These are phyloP conservation scores for Ammopiptanthus mongolicus DNA, from an alignment of 306 rosid species.

Conservation along the genomic window DNA sequence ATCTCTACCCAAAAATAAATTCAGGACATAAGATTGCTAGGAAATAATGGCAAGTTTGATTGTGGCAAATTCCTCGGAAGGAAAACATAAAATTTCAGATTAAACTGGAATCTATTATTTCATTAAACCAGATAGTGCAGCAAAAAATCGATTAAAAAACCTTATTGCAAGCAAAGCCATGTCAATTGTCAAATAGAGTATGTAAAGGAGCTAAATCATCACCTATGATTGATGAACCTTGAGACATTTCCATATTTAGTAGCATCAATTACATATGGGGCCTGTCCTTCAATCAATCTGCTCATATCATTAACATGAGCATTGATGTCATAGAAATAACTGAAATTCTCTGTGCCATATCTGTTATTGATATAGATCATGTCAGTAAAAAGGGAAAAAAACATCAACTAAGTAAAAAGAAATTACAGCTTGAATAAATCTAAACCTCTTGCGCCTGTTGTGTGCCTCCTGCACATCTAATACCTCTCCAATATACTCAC, in stretches of 20 bases:
- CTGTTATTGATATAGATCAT: slow-evolving; percentile 41
- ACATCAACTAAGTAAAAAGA: slow-evolving; percentile 3
- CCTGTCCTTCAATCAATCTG: slow-evolving; percentile 74
- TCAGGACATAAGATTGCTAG: not conserved
- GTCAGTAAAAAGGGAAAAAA: slow-evolving; percentile 13
- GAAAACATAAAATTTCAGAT: not conserved
- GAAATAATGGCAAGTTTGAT: not conserved
- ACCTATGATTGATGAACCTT: slow-evolving; percentile 96
- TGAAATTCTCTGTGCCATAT: slow-evolving; percentile 44
- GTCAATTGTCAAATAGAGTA: not conserved
- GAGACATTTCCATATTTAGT: slow-evolving; percentile 82
- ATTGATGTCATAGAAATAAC: slow-evolving; percentile 57
- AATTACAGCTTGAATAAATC: slow-evolving; percentile 20
- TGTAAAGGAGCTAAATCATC: slow-evolving; percentile 13
- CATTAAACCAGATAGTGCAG: not conserved
- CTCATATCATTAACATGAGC: slow-evolving; percentile 82
- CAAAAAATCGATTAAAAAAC: not conserved
- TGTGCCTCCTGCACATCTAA: slow-evolving; percentile 69
- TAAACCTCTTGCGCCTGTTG: slow-evolving; percentile 60
- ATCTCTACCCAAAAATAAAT: not conserved
- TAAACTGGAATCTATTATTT: not conserved
- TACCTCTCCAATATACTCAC: slow-evolving; percentile 91
- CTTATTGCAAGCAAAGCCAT: not conserved
- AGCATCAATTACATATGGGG: slow-evolving; percentile 60
- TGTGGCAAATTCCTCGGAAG: not conserved